phyloP scores from a whole-genome alignment of 768 basidiomycete genomes.

The Panaeolus cyanescens region DNA sequence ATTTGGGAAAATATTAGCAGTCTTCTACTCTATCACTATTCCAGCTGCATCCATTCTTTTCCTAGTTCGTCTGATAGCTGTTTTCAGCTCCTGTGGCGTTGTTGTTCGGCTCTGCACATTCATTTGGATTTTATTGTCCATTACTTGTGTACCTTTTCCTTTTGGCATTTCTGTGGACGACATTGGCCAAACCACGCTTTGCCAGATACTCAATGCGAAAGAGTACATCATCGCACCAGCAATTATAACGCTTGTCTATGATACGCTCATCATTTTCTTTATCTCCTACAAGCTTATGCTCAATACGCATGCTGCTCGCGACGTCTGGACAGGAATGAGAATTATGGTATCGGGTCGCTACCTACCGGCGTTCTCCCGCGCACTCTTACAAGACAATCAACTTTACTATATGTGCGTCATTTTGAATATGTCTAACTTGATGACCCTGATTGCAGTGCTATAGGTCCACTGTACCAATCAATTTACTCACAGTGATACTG shows the following conservation, averaged over 20 bases:
- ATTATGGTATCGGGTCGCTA: no score
- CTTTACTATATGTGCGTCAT: no score
- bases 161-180: conserved; percentile 17
- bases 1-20: conserved; percentile 1
- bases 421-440: no score
- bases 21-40: conserved; percentile 23
- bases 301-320: no score
- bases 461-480: no score
- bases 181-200: conserved; percentile 25
- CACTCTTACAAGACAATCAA: no score
- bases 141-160: conserved; percentile 23
- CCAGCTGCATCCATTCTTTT: conserved; percentile 27
- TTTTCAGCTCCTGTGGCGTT: conserved; percentile 22
- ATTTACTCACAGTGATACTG: no score
- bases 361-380: no score
- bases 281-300: conserved; percentile 29
- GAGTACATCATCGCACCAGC: conserved; percentile 13
- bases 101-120: conserved; percentile 24
- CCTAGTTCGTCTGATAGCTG: conserved; percentile 26
- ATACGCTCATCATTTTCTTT: conserved; percentile 29
- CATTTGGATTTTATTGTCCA: conserved; percentile 31
- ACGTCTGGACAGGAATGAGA: no score
- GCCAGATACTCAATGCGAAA: conserved; percentile 18
- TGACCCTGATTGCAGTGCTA: not conserved
- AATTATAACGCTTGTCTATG: conserved; percentile 22